Base-by-base conservation (phyloP, 768 basidiomycete genomes). In the Trametes elegans region DNA sequence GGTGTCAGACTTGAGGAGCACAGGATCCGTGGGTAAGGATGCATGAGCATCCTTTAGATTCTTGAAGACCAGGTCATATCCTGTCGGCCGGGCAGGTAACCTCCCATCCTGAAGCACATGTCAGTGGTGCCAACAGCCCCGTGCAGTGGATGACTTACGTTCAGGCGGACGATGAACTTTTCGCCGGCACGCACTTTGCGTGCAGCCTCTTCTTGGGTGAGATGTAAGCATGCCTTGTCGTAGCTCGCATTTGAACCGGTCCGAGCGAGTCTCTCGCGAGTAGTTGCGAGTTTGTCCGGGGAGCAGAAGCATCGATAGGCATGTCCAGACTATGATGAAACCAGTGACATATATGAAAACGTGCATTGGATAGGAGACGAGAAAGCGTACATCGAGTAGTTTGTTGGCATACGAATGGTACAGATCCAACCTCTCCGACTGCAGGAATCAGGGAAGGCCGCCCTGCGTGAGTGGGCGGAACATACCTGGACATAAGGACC, bases 281-380 rank as follows among this genome's bases (percentile, higher is more conserved):
- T 89, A 10, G 76, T 74, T 0, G 81, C 68, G 3, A 98, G 77
- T 41, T 81, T 80, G 57, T 89, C 85, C 0, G 83, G 75, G 2
- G 88, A 81, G 70, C 96, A 98, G 75, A 98, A 98, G 70, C 97
- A 98, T 18, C 91, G 86, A 68, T 99, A 99, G 7, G 95, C 96
- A 55, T 89, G 83, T 4, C 88, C 92, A 38, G 82, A 79, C 94
- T 98, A 58, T 40, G 21, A 18, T 31, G 13, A 36, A 31, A 19
- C 42, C 3, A 45, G 5, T 19, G 23, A 28, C 23, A 19, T 4
- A 11, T 9, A 28, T 35, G 31, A 3, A 21, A n/a, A n/a, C n/a
- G n/a, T n/a, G n/a, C n/a, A n/a, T n/a, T n/a, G n/a, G n/a, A n/a
- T 7, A n/a, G 8, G 43, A 28, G 8, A n/a, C 49, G 16, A 0